Conservation (phyloP, 441 rosid genomes). For the Melastoma candidum region DNA sequence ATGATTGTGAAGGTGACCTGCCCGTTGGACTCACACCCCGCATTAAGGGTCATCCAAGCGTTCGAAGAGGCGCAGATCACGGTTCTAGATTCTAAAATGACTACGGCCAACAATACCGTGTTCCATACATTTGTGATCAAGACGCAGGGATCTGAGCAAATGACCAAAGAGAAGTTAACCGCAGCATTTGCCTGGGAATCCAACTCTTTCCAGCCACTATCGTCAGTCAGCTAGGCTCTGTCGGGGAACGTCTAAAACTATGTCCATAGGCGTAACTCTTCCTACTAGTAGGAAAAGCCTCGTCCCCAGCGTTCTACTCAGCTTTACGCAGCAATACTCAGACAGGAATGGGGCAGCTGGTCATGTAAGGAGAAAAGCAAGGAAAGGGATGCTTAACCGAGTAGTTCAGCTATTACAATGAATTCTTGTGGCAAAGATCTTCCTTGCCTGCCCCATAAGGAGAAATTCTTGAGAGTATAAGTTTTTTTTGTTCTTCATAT, state of each 20-base stretch:
- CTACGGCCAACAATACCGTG: conserved; percentile 43
- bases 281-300: conserved; percentile 22
- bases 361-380: conserved; percentile 22
- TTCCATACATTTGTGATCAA: conserved; percentile 70
- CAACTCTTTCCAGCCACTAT: conserved; percentile 32
- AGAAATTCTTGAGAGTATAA: conserved; percentile 39
- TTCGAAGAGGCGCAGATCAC: conserved; percentile 49
- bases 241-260: conserved; percentile 15
- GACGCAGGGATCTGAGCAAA: conserved; percentile 53
- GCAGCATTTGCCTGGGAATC: conserved; percentile 44
- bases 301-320: not conserved
- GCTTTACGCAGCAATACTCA: conserved; percentile 6
- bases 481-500: conserved; percentile 22
- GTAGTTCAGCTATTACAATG: conserved; percentile 40
- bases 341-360: conserved; percentile 22
- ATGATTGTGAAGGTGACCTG: conserved; percentile 58
- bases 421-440: conserved; percentile 44
- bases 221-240: conserved; percentile 32
- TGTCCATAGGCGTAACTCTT: conserved; percentile 26
- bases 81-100: conserved; percentile 55
- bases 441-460: conserved; percentile 12
- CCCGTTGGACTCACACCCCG: conserved; percentile 70
- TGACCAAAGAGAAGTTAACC: conserved; percentile 68
- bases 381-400: conserved; percentile 32
- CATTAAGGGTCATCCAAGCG: conserved; percentile 59